Evolutionary conservation across 768 basidiomycete species (phyloP).

Genomic region (Trametes cinnabarina): DNA sequence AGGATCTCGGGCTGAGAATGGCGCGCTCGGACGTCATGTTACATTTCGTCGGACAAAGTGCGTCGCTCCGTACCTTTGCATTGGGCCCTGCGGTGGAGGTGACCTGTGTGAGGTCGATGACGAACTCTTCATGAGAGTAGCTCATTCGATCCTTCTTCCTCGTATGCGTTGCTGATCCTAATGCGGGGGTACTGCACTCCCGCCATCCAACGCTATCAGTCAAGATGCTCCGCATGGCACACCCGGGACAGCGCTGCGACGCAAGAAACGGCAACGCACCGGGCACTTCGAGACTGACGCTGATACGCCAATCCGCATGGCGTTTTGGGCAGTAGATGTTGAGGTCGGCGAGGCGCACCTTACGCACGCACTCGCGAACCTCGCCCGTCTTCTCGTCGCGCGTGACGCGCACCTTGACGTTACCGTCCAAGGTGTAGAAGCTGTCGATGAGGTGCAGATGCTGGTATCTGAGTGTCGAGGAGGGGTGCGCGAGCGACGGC

Average conservation of each 20-base stretch:
- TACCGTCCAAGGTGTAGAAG: conserved; percentile 56
- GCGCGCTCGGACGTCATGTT: background rate
- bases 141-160: conserved; percentile 88
- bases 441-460: conserved; percentile 80
- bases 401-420: conserved; percentile 75
- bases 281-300: conserved; percentile 88
- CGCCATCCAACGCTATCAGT: background rate
- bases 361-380: conserved; percentile 71
- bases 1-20: conserved; percentile 51
- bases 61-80: conserved; percentile 41
- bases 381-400: conserved; percentile 69
- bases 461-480: conserved; percentile 64
- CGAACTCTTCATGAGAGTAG: conserved; percentile 91
- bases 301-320: conserved; percentile 87
- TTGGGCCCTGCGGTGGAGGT: conserved; percentile 49
- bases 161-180: conserved; percentile 57
- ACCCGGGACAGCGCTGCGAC: background rate
- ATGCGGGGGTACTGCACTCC: conserved; percentile 53
- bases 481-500: conserved; percentile 51
- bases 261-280: conserved; percentile 45
- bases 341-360: conserved; percentile 81
- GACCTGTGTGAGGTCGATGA: conserved; percentile 93
- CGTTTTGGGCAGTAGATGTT: conserved; percentile 85
- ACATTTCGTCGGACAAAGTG: background rate
- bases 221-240: background rate